phyloP scores from a whole-genome alignment of 495 filamentous ascomycete species.

The Aeminium ludgeri region DNA sequence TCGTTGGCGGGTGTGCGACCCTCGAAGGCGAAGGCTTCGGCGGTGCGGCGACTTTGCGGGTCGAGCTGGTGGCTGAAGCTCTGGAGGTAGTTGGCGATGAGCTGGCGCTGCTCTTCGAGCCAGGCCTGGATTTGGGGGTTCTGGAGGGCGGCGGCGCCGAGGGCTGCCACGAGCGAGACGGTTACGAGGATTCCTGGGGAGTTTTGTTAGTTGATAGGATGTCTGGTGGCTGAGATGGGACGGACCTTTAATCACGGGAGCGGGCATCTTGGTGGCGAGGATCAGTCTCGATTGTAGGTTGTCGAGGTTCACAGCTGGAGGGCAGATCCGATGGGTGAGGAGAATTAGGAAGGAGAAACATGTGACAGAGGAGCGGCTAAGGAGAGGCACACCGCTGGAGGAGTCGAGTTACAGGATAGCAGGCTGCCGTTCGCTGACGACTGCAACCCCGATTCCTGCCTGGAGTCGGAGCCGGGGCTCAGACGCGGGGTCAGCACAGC shows the following conservation, averaged over 20 bases:
- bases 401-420: too few species aligned
- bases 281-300: too few species aligned
- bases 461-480: too few species aligned
- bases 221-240: neutral
- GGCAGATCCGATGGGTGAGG: too few species aligned
- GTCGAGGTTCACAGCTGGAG: too few species aligned
- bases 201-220: neutral
- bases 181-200: constrained; percentile 12
- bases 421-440: too few species aligned
- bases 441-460: too few species aligned
- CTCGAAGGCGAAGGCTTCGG: constrained; percentile 15
- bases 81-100: constrained; percentile 10
- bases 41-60: constrained; percentile 7
- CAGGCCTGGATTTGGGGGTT: constrained; percentile 13
- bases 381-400: too few species aligned
- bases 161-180: constrained; percentile 13
- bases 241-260: constrained; percentile 10
- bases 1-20: constrained; percentile 9
- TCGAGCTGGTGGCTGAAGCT: constrained; percentile 11
- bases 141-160: constrained; percentile 11
- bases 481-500: too few species aligned
- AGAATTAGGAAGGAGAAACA: too few species aligned
- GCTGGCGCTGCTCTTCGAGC: constrained; percentile 14
- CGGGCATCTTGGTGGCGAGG: constrained; percentile 5
- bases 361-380: too few species aligned